phyloP scores from a whole-genome alignment of 2,329 filamentous ascomycete genomes.

The Colletotrichum phormii region DNA sequence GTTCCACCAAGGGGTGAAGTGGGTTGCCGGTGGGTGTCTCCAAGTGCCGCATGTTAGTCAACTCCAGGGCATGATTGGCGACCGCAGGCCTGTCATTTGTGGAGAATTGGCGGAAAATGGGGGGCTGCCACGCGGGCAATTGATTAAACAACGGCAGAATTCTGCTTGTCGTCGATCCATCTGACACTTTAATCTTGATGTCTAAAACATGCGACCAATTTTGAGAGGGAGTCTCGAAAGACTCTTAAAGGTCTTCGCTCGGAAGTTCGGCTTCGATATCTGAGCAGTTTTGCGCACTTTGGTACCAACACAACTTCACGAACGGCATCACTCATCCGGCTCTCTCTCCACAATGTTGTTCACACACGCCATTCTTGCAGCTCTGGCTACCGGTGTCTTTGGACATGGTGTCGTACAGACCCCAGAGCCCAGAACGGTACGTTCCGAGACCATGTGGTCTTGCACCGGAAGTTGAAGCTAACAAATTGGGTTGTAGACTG shows the following conservation, averaged over 20 bases:
- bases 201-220: neutral
- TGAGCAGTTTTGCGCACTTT: neutral
- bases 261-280: neutral
- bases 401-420: conserved; percentile 24
- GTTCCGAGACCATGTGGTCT: neutral
- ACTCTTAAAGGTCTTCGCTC: neutral
- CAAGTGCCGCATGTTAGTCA: conserved; percentile 17
- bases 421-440: conserved; percentile 30
- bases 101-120: neutral
- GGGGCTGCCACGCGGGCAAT: conserved; percentile 12
- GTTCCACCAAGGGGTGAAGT: conserved; percentile 16
- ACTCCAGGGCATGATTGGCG: conserved; percentile 18
- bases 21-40: neutral
- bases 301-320: neutral
- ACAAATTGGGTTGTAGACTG: conserved; percentile 33
- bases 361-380: conserved; percentile 18
- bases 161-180: conserved; percentile 22
- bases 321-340: neutral
- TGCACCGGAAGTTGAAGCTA: neutral
- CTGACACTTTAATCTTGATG: conserved; percentile 24
- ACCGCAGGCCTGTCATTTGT: neutral
- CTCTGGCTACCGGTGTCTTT: conserved; percentile 25
- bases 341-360: conserved; percentile 19
- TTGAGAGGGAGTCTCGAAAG: neutral
- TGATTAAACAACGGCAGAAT: conserved; percentile 16